Evolutionary conservation across 2,329 filamentous ascomycete species (phyloP), one percentile per base, ranked within the genome.

Genomic region (Aspergillus arachidicola): DNA sequence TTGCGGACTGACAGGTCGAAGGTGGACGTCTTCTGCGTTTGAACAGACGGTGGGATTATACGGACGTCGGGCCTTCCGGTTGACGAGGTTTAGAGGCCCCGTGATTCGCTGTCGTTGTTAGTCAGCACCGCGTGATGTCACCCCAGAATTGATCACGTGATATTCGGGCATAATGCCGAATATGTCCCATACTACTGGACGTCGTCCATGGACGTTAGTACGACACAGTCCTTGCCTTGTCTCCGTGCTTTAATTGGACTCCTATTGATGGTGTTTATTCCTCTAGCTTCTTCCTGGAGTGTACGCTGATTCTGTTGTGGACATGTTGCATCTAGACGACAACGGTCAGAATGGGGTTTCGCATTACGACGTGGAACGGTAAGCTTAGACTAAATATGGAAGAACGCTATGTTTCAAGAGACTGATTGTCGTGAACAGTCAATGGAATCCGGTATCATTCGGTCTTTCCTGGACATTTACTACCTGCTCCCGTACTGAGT

Each of bases 281-380:
- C 21, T 19, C 30, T 23, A 34, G 14, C 26, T 30, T 12, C 28
- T 9, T 32, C 19, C 16, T 32, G 28, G 16, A 23, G 48, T 50
- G 7, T 16, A 51, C 19, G 19, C 6, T 11, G 48, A 32, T n/a
- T 30, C 14, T 14, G 21, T 14, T 16, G 43, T 48, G 57, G 58
- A 60, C 58, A 70, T 72, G 69, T 66, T 57, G 43, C 58, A 38
- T 55, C 46, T 57, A 58, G 59, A 32, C 26, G 61, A 46, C 36
- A 55, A 30, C 46, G 14, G 63, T 64, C 68, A 84, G 72, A 23
- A 93, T 93, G 91, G 85, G 84, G 19, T 82, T 96, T 67, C 89
- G 93, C 65, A 92, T 97, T 71, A 95, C 92, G 3, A 92, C 91
- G 16, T 94, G 91, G 91, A 94, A 94, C 80, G 91, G 91, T 92